Conservation (phyloP, 495 filamentous ascomycete species). For the Penicillium riverlandense region DNA sequence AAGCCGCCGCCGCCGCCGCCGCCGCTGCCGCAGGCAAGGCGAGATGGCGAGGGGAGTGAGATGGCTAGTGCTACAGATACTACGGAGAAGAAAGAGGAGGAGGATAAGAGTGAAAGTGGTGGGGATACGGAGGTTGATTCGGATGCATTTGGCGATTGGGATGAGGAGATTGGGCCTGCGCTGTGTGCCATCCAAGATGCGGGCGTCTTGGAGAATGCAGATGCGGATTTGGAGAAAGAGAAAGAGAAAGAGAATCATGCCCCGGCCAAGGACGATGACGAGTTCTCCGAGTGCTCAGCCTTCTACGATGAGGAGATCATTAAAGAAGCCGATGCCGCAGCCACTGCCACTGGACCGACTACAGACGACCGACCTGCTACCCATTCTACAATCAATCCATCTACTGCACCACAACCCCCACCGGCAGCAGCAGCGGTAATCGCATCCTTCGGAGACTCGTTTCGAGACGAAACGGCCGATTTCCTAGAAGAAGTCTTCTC, state of each 20-base stretch:
- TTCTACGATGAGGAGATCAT: slow-evolving; percentile 31
- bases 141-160: slow-evolving; percentile 9
- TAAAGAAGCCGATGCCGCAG: slow-evolving; percentile 15
- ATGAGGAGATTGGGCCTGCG: slow-evolving; percentile 7
- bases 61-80: too few species aligned
- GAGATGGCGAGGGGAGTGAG: neutral
- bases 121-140: slow-evolving; percentile 16
- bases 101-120: slow-evolving; percentile 5
- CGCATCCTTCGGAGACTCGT: slow-evolving; percentile 1
- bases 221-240: slow-evolving; percentile 6
- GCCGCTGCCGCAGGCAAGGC: neutral
- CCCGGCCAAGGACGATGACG: slow-evolving; percentile 20
- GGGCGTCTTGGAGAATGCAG: slow-evolving; percentile 2
- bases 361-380: neutral
- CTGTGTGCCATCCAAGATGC: slow-evolving; percentile 1
- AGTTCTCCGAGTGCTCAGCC: slow-evolving; percentile 36
- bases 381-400: neutral
- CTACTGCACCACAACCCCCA: neutral
- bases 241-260: neutral
- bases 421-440: neutral
- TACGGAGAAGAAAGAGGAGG: neutral
- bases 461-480: slow-evolving; percentile 2
- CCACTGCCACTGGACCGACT: neutral
- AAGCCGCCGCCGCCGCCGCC: slow-evolving; percentile 1
- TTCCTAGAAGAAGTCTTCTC: slow-evolving; percentile 28